These are phyloP conservation scores for Solanum lycopersicoides DNA, from an alignment of 257 asterid species.

Conservation along the genomic window DNA sequence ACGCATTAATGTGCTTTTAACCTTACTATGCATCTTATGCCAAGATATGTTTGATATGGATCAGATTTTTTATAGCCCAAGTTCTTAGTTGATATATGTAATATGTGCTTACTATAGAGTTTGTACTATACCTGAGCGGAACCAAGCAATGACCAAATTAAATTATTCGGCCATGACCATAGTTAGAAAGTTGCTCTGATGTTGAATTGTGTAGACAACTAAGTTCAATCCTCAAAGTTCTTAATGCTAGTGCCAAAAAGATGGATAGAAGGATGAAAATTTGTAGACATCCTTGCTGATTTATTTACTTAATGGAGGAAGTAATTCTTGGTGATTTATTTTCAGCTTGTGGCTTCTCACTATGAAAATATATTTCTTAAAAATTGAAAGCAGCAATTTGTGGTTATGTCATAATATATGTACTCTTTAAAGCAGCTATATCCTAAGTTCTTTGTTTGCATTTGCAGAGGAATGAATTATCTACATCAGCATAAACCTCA, in stretches of 20 bases:
- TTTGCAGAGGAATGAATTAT: conserved; percentile 59
- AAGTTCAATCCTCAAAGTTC: background rate
- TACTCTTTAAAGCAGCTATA: background rate
- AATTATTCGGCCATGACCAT: background rate
- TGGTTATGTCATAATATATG: background rate
- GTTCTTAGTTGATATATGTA: background rate
- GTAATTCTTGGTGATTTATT: background rate
- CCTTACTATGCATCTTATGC: background rate
- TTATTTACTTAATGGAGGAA: background rate
- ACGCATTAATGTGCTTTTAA: background rate
- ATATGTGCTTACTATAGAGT: background rate
- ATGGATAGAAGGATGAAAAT: background rate
- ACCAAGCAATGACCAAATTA: background rate
- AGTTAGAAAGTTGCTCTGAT: background rate
- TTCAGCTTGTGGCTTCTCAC: background rate
- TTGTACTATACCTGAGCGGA: background rate
- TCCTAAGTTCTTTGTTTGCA: background rate
- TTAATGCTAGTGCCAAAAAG: background rate
- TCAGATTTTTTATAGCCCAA: background rate
- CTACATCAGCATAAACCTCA: conserved; percentile 60
- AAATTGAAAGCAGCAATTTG: background rate
- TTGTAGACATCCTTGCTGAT: background rate
- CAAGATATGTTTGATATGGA: background rate
- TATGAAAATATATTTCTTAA: background rate
- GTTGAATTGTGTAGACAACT: background rate